Base-by-base conservation (phyloP, 306 rosid genomes). In the Quercus bicolor region DNA sequence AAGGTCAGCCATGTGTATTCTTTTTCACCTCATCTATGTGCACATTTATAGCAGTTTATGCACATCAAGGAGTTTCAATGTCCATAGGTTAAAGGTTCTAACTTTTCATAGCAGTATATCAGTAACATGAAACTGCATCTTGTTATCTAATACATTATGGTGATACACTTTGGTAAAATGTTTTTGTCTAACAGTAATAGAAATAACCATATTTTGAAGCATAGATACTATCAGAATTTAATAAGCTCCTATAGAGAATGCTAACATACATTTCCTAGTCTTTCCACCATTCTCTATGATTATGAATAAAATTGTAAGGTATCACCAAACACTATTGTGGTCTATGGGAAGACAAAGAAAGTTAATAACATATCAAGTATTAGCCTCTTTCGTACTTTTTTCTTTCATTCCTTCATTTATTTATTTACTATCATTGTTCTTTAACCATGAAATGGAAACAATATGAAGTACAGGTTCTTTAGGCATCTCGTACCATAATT, bases 401-500 rank as follows among this genome's bases (percentile, higher is more conserved):
- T 29, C 70, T 65, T 15, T 29, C 1, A n/a, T 29, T 31, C 45
- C 48, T 6, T 15, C n/a, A 10, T 66, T 34, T 28, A 3, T 65
- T 18, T 4, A 64, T 64, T 31, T 19, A 68, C 24, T 10, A 34
- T 34, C 37, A 33, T 4, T 34, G n/a, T 68, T 68, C 20, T 34
- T 34, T 68, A 68, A n/a, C 11, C 72, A 68, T 14, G 11, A 14
- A 68, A 68, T 1, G 8, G 26, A 66, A 72, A 79, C 7, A 56
- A 37, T 24, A 56, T 72, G 56, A 60, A 82, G 71, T 74, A 68
- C 56, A 66, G 73, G 84, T 73, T 71, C 52, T 34, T 31, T 34
- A n/a, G 33, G 68, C 40, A 80, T 75, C 81, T 37, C 88, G 72
- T 91, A 95, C 99, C 96, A 92, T 95, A 85, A 95, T 95, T 84